Percentiles rank a stretch among this genome's conserved stretches.
phyloP scores from a whole-genome alignment of 495 filamentous ascomycete species.

The Aspergillus funiculosus region DNA sequence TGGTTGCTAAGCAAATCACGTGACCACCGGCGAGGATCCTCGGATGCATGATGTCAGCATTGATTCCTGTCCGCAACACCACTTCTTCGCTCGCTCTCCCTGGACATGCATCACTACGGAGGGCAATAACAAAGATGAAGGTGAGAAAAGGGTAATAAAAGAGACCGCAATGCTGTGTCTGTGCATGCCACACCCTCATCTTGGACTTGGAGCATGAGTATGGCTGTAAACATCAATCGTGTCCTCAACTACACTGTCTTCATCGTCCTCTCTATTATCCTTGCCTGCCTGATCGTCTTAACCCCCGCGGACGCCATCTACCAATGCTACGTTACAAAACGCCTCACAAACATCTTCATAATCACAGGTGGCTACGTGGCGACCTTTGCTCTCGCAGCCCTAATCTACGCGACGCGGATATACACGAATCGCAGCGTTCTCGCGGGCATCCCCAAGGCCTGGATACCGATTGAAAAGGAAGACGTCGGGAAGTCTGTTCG shows the following conservation, averaged over 20 bases:
- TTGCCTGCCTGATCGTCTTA: constrained; percentile 66
- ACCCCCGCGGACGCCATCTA: constrained; percentile 80
- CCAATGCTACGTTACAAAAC: constrained; percentile 58
- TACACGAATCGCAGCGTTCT: constrained; percentile 78
- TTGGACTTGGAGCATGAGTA: too few species aligned
- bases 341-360: constrained; percentile 78
- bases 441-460: constrained; percentile 73
- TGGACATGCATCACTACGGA: too few species aligned
- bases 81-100: too few species aligned
- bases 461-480: constrained; percentile 76
- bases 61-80: too few species aligned
- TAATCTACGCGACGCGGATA: constrained; percentile 83
- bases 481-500: constrained; percentile 63
- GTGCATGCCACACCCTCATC: too few species aligned
- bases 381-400: constrained; percentile 61
- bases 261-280: constrained; percentile 66
- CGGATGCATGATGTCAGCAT: too few species aligned
- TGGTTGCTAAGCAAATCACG: too few species aligned
- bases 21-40: too few species aligned
- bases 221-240: constrained; percentile 58
- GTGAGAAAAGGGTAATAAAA: too few species aligned
- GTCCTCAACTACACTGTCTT: constrained; percentile 80
- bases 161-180: too few species aligned
- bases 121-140: too few species aligned
- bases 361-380: constrained; percentile 72